Evolutionary conservation across 2,329 filamentous ascomycete genomes (phyloP).

Genomic region (Neocatenulostroma microsporum): DNA sequence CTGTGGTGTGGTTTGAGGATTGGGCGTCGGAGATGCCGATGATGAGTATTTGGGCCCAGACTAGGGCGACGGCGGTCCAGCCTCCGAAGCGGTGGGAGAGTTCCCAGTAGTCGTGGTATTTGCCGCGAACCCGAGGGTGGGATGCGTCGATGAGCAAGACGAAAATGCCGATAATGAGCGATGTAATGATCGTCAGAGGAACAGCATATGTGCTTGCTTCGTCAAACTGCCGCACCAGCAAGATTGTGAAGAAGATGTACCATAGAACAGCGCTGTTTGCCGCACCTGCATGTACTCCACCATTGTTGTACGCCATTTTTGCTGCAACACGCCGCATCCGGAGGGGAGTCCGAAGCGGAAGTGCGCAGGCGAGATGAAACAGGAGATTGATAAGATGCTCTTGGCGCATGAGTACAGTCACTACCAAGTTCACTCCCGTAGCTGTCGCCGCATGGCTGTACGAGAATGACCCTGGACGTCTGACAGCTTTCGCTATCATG

Average conservation of each 20-base stretch:
- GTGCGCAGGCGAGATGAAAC: conserved; percentile 26
- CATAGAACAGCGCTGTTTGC: conserved; percentile 34
- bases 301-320: conserved; percentile 34
- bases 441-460: conserved; percentile 27
- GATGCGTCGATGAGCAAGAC: conserved; percentile 54
- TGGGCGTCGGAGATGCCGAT: conserved; percentile 34
- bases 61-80: conserved; percentile 58
- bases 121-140: conserved; percentile 55
- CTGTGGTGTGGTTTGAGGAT: conserved; percentile 18
- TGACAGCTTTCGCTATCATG: conserved; percentile 8
- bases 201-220: conserved; percentile 6
- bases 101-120: conserved; percentile 63
- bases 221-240: conserved; percentile 23
- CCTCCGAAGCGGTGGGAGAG: conserved; percentile 63
- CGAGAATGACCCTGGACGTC: conserved; percentile 6
- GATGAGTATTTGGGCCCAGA: conserved; percentile 57
- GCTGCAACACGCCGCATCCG: conserved; percentile 29
- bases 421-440: conserved; percentile 28
- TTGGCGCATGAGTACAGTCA: conserved; percentile 32
- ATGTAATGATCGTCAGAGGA: conserved; percentile 25
- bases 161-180: conserved; percentile 55
- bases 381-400: conserved; percentile 35
- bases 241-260: conserved; percentile 36
- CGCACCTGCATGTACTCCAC: conserved; percentile 34
- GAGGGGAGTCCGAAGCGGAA: conserved; percentile 30